Base-by-base conservation (phyloP, 306 rosid species). In the Corylus americana region DNA sequence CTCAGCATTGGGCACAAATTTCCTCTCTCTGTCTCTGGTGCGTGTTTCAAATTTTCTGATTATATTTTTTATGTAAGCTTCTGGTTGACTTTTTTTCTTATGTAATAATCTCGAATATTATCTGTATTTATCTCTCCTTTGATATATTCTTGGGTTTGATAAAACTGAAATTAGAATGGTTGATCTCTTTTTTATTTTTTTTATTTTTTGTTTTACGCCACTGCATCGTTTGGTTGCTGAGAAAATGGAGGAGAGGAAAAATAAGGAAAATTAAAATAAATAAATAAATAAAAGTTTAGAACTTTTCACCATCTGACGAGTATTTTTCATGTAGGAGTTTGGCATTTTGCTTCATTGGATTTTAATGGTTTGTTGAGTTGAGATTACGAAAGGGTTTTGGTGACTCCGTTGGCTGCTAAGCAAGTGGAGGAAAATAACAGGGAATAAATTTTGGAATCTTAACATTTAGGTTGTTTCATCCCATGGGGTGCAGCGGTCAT, bases 171-270 rank as follows among this genome's bases (percentile, higher is more conserved):
- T 35, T 35, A 16, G 45, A 35, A 64, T 17, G 48, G 42, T 16
- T 63, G 70, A 62, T 17, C 31, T 20, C 5, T 31, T 29, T 16
- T 12, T 63, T 13, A 31, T 31, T 29, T 22, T 22, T 16, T 11
- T 63, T 13, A 0, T 31, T 29, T 22, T 59, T 8, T 11, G 9
- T 59, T 14, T 7, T 20, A 27, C 14, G 10, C 8, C 3, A n/a
- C 22, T 2, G 4, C 62, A 7, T 63, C 31, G 4, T 31, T 31
- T 63, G 47, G n/a, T 63, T 16, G 45, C n/a, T 31, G 22, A 14
- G 70, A 63, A 14, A 63, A 63, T 14, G 47, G 8, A 58, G 64
- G 70, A 63, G 42, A 63, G 70, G n/a, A 63, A 63, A 63, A 31
- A 16, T 7, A 59, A 25, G 4, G 67, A 27, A 59, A 59, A 22